Evolutionary conservation across 2,329 filamentous ascomycete species (phyloP).

Genomic region (Cladophialophora chaetospira): DNA sequence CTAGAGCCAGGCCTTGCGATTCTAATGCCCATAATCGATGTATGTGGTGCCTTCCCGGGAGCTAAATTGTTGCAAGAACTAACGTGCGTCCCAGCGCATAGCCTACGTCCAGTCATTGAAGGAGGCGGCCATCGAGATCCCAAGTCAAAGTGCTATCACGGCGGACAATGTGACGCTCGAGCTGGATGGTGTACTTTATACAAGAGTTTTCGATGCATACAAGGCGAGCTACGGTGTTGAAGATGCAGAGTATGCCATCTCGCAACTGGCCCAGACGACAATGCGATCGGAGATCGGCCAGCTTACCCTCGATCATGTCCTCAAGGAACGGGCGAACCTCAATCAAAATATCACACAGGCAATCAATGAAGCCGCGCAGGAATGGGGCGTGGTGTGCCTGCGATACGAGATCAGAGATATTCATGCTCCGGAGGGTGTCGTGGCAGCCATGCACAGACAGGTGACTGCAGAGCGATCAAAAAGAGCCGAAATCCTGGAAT

Average conservation of each 20-base stretch:
- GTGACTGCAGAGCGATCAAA: constrained; percentile 97
- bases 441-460: constrained; percentile 97
- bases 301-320: constrained; percentile 90
- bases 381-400: constrained; percentile 94
- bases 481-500: constrained; percentile 95
- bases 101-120: constrained; percentile 98
- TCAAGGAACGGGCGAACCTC: constrained; percentile 93
- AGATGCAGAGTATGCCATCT: constrained; percentile 98
- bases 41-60: constrained; percentile 9
- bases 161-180: constrained; percentile 98
- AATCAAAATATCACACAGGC: constrained; percentile 99
- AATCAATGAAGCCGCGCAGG: constrained; percentile 96
- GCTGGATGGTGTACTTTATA: constrained; percentile 93
- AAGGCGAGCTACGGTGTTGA: constrained; percentile 98
- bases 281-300: constrained; percentile 99
- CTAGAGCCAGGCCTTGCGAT: constrained; percentile 88
- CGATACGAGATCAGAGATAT: constrained; percentile 99
- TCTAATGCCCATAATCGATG: constrained; percentile 82
- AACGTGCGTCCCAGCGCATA: constrained; percentile 60
- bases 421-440: constrained; percentile 88
- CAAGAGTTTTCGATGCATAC: constrained; percentile 94
- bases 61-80: not conserved
- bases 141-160: constrained; percentile 95
- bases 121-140: constrained; percentile 94
- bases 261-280: constrained; percentile 94